Evolutionary conservation across 2,329 filamentous ascomycete species (phyloP), one percentile per base, ranked within the genome.

Genomic region (Metarhizium brunneum): DNA sequence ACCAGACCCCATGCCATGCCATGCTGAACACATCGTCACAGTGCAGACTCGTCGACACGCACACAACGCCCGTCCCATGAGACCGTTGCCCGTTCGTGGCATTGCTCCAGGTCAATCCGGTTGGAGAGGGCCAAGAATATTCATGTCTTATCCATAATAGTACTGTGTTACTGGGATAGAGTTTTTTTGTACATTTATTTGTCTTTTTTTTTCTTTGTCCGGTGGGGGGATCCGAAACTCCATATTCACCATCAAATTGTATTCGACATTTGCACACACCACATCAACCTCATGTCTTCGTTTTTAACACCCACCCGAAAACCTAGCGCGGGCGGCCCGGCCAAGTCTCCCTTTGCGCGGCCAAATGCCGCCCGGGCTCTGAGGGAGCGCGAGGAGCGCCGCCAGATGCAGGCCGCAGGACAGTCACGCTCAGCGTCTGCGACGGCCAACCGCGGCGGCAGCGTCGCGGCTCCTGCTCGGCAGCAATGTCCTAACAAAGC

Each of bases 401-500:
- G 73, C 52, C 69, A 72, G 57, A 64, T 65, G 6, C 54, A 56
- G 47, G 60, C 65, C 4, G 63, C 65, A 11, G 58, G 64, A 35
- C 66, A 58, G 30, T 58, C 63, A 14, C 61, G 64, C 16, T 54
- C 52, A 2, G 64, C 70, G 2, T 64, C 68, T 6, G 64, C 61
- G 30, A 56, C 63, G 8, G 56, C 60, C 30, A 60, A 68, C 56
- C 63, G 67, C 52, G 63, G 61, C 54, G 63, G 65, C 59, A 62
- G 68, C 50, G 60, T 72, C 58, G 62, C 71, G 52, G 58, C 65
- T 16, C 68, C 69, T 0, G 64, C 69, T 35, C 69, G 73, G 4
- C 71, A 69, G 47, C 74, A 73, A 60, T 85, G 82, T 67, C 80
- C 80, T 13, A 85, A 85, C 65, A 79, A 81, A 57, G 71, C 74